Base-by-base conservation (phyloP, 768 basidiomycete species). In the Coprinopsis cinerea region DNA sequence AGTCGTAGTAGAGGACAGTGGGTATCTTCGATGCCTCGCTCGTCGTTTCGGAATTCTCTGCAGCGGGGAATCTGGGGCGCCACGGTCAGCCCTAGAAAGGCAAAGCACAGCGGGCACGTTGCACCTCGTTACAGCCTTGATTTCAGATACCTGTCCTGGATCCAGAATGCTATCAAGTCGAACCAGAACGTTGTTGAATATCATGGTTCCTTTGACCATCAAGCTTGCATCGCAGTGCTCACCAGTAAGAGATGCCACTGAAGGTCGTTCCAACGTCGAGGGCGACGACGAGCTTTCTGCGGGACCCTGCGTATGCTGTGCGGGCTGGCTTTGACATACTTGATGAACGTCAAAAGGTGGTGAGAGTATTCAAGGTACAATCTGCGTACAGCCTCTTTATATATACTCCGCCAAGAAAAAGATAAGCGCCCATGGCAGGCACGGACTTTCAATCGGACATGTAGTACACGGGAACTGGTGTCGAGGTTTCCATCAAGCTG, bases 21-120 rank as follows among this genome's bases (percentile, higher is more conserved):
- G 60, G 77, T 36, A 79, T 74, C 55, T 78, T 80, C 15, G 66
- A 72, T 17, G 74, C 70, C 0, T 74, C 73, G 5, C 67, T 74
- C 34, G 68, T 62, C n/a, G n/a, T n/a, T n/a, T n/a, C n/a, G n/a
- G n/a, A n/a, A 4, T 67, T 64, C 18, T 74, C 72, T 43, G 78
- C 74, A 0, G 68, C 73, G 3, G 78, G 78, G 52, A 73, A 80
- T 42, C 78, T 79, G 32, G 22, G 24, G n/a, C n/a, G 4, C n/a
- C 13, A 2, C 25, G 28, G 18, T 6, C 36, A 63, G 60, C 36
- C 60, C 62, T 25, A 69, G 17, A 59, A n/a, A n/a, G n/a, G n/a
- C n/a, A n/a, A n/a, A n/a, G n/a, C n/a, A n/a, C n/a, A n/a, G n/a
- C n/a, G n/a, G n/a, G n/a, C n/a, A 28, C 61, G 44, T 61, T 62